A percentile compares a stretch with the other conserved stretches of the same genome.
phyloP scores from a whole-genome alignment of 2,329 filamentous ascomycete genomes.

The Penicillium sp. region DNA sequence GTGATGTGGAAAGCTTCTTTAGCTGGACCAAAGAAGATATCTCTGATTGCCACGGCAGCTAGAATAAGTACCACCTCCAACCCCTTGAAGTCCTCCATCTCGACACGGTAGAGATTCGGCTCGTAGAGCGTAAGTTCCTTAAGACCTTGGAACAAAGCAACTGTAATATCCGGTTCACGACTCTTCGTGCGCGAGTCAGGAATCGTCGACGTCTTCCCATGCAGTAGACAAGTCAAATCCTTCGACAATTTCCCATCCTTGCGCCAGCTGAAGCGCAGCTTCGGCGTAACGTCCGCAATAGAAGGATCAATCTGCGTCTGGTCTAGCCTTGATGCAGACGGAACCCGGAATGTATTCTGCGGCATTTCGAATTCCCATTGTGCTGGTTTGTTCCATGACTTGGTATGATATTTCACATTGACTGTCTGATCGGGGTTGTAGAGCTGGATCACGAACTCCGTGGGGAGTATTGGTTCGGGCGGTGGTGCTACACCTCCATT shows the following conservation, averaged over 20 bases:
- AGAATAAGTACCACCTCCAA: constrained; percentile 75
- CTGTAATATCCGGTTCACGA: constrained; percentile 90
- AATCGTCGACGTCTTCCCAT: constrained; percentile 65
- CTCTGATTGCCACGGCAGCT: constrained; percentile 57
- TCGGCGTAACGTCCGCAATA: constrained; percentile 58
- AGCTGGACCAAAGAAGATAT: constrained; percentile 61
- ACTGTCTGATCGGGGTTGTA: constrained; percentile 92
- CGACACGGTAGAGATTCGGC: constrained; percentile 82
- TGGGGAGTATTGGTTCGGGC: constrained; percentile 70
- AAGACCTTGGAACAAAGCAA: constrained; percentile 76
- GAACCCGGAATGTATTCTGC: constrained; percentile 74
- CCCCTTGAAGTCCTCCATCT: constrained; percentile 91
- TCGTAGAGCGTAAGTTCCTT: constrained; percentile 87
- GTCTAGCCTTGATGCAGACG: constrained; percentile 75
- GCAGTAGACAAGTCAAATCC: constrained; percentile 84
- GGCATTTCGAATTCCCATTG: constrained; percentile 93
- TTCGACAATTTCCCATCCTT: constrained; percentile 80
- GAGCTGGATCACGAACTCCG: constrained; percentile 76
- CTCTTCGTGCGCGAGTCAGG: constrained; percentile 65
- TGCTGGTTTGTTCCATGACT: constrained; percentile 74
- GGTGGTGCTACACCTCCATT: constrained; percentile 63
- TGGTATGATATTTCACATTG: constrained; percentile 61
- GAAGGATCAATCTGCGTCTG: constrained; percentile 62
- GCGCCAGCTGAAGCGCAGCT: constrained; percentile 82
- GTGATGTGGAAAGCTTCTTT: constrained; percentile 74